phyloP scores from a whole-genome alignment of 1,284 basidiomycete species.

The Boletus semigastroideus region DNA sequence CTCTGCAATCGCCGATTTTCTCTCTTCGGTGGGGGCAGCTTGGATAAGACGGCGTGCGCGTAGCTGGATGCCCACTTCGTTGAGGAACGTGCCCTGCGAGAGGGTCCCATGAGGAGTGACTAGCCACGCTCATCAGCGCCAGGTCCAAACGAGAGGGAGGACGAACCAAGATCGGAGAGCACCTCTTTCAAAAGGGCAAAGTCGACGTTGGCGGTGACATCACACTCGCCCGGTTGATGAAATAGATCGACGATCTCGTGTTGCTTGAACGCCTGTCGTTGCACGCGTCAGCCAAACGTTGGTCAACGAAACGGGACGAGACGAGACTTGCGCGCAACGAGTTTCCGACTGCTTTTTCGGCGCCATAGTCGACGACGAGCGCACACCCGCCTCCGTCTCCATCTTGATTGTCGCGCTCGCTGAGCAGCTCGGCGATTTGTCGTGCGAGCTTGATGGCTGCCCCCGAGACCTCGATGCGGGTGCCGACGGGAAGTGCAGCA shows the following conservation, averaged over 20 bases:
- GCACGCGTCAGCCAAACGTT: neutral
- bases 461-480: conserved; percentile 78
- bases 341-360: conserved; percentile 64
- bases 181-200: conserved; percentile 88
- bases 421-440: conserved; percentile 60
- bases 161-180: conserved; percentile 59
- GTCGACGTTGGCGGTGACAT: conserved; percentile 95
- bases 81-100: conserved; percentile 69
- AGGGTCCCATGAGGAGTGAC: conserved; percentile 63
- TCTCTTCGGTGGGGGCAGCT: conserved; percentile 47
- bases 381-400: conserved; percentile 69
- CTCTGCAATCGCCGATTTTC: conserved; percentile 46
- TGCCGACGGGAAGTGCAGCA: conserved; percentile 59
- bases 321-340: conserved; percentile 73
- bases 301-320: neutral
- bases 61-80: conserved; percentile 64
- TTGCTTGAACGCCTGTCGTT: conserved; percentile 77
- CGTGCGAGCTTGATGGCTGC: conserved; percentile 67
- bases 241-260: conserved; percentile 90
- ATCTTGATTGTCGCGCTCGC: conserved; percentile 30
- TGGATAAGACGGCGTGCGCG: conserved; percentile 56
- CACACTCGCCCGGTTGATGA: conserved; percentile 81
- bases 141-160: neutral
- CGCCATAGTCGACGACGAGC: conserved; percentile 91
- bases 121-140: conserved; percentile 5